Conservation (phyloP, 2,329 filamentous ascomycete genomes). For the Fusarium keratoplasticum region DNA sequence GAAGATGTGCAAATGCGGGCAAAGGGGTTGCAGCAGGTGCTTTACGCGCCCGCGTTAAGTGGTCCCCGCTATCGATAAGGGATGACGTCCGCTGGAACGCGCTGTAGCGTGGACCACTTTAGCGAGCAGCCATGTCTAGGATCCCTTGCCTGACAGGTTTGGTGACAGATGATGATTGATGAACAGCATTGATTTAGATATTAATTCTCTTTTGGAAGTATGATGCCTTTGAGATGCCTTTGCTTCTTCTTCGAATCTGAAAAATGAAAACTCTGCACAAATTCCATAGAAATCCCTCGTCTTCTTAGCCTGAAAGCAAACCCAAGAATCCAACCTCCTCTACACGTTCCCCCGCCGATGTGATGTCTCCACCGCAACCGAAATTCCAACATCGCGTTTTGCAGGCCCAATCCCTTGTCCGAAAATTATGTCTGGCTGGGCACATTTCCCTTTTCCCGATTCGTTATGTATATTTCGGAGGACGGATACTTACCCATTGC, state of each 20-base stretch:
- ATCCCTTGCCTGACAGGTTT: conserved; percentile 26
- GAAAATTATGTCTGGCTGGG: conserved; percentile 15
- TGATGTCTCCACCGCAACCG: conserved; percentile 23
- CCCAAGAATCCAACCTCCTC: conserved; percentile 22
- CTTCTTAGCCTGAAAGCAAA: conserved; percentile 1
- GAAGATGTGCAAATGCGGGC: conserved; percentile 8
- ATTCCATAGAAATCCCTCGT: neutral
- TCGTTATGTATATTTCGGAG: conserved; percentile 8
- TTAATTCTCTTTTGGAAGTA: neutral
- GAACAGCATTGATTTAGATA: neutral
- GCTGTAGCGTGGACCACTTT: conserved; percentile 9
- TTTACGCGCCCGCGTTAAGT: conserved; percentile 40
- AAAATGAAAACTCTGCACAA: neutral
- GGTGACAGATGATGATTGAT: conserved; percentile 8
- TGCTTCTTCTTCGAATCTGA: neutral
- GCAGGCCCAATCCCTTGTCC: conserved; percentile 26
- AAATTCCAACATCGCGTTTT: conserved; percentile 21
- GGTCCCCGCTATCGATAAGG: conserved; percentile 31
- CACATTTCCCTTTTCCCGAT: conserved; percentile 1
- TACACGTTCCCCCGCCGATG: conserved; percentile 22
- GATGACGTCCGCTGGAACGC: conserved; percentile 30
- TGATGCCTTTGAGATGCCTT: neutral
- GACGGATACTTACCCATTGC: neutral
- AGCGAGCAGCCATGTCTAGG: conserved; percentile 15
- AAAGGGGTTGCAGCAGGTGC: neutral